Base-by-base conservation (phyloP, 257 asterid species). In the Marsdenia floribunda region DNA sequence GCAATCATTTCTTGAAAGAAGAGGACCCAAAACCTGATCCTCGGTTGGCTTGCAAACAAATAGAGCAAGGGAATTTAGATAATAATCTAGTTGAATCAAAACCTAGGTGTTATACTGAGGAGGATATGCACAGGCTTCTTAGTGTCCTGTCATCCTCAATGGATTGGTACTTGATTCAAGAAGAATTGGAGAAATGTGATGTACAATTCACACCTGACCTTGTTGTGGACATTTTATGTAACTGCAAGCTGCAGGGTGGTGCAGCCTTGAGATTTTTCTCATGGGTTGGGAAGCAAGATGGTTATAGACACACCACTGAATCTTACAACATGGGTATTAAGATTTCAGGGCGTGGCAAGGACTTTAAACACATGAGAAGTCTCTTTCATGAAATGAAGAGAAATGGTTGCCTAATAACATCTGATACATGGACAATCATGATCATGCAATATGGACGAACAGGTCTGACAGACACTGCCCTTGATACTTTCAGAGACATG, bases 381-480 rank as follows among this genome's bases (percentile, higher is more conserved):
- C 81, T 93, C 24, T 91, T 93, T 71, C 78, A 84, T 18, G 91
- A 93, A 83, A 93, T 93, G 96, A 84, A 81, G 80, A 86, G 97
- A 86, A 84, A 80, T 57, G 88, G 90, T 16, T 84, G 38, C 82
- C 70, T 72, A 59, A 78, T 91, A 81, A 82, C 96, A 38, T 73
- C 97, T 72, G 93, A 93, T 78, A 84, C 98, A 21, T 91, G 98
- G 98, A 87, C 93, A 11, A 87, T 91, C 88, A 87, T 91, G 91
- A 93, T 93, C 78, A 80, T 85, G 97, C 93, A 78, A 88, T 93
- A 93, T 78, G 97, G 96, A 10, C 89, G 87, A 71, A 84, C 93
- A 24, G 96, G 98, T 57, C 82, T 91, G 76, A 93, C 97, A 0
- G 81, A 91, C 73, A 86, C 84, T 49, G 93, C 98, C 70, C 79